Evolutionary conservation across 306 rosid species (phyloP).

Genomic region (Quercus bicolor): DNA sequence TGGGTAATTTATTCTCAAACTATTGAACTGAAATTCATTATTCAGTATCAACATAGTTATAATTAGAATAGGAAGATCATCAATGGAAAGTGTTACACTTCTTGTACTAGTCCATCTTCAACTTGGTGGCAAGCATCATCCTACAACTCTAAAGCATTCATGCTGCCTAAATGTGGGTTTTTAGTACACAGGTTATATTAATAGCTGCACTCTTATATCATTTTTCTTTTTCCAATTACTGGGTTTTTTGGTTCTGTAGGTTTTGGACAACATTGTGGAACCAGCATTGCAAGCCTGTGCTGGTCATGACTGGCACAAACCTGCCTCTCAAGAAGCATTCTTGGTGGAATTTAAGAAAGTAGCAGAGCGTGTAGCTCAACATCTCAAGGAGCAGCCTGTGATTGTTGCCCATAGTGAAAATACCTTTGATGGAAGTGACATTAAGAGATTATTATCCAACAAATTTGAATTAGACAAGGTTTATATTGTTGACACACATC

Average conservation of each 20-base stretch:
- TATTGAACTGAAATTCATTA: neutral
- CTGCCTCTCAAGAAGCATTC: slow-evolving; percentile 65
- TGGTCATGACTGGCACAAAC: slow-evolving; percentile 41
- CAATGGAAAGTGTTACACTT: neutral
- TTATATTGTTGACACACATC: neutral
- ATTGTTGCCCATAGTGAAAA: slow-evolving; percentile 91
- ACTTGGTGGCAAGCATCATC: neutral
- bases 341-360: slow-evolving; percentile 72
- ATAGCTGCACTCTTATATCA: neutral
- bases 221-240: neutral
- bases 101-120: neutral
- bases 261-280: slow-evolving; percentile 59
- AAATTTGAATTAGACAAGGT: slow-evolving; percentile 96
- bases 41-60: neutral
- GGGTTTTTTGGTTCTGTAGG: slow-evolving; percentile 37
- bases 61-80: neutral
- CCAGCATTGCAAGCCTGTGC: slow-evolving; percentile 51
- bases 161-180: neutral
- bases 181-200: neutral
- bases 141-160: neutral
- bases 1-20: slow-evolving; percentile 52
- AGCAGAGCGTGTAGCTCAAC: slow-evolving; percentile 43
- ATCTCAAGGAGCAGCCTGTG: slow-evolving; percentile 64
- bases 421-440: slow-evolving; percentile 76
- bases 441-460: slow-evolving; percentile 72